Conservation (phyloP, 345 rosid genomes). For the Leavenworthia alabamica region DNA sequence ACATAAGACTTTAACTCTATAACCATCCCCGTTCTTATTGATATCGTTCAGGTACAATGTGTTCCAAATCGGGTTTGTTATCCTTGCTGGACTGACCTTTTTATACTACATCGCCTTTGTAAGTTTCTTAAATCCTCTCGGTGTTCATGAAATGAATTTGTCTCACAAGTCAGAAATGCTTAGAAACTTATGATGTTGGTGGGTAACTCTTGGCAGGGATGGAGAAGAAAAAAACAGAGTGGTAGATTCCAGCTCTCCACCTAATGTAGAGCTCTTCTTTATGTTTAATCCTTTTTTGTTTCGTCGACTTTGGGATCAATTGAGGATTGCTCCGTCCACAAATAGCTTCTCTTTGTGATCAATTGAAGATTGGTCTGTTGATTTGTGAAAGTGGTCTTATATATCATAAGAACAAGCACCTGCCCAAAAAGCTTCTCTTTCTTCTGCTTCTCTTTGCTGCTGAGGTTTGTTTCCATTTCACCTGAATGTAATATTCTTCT, state of each 20-base stretch:
- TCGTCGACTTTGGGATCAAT: constrained; percentile 16
- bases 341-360: constrained; percentile 17
- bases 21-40: neutral
- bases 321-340: constrained; percentile 8
- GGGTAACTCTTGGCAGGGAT: constrained; percentile 49
- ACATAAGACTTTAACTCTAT: neutral
- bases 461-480: constrained; percentile 12
- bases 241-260: constrained; percentile 80
- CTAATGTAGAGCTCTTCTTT: constrained; percentile 18
- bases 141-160: neutral
- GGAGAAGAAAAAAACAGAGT: constrained; percentile 78
- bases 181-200: neutral
- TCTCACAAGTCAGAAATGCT: neutral
- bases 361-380: neutral
- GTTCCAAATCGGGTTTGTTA: constrained; percentile 75
- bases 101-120: constrained; percentile 77
- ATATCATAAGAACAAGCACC: constrained; percentile 14
- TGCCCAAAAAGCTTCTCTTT: constrained; percentile 23
- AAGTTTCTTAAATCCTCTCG: constrained; percentile 25
- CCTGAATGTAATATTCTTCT: constrained; percentile 6
- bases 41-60: constrained; percentile 64
- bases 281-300: neutral
- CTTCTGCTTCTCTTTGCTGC: constrained; percentile 6
- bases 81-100: constrained; percentile 80
- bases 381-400: neutral